These are phyloP conservation scores for Carex littledalei DNA, from an alignment of 176 grass and related monocot species.

Conservation along the genomic window DNA sequence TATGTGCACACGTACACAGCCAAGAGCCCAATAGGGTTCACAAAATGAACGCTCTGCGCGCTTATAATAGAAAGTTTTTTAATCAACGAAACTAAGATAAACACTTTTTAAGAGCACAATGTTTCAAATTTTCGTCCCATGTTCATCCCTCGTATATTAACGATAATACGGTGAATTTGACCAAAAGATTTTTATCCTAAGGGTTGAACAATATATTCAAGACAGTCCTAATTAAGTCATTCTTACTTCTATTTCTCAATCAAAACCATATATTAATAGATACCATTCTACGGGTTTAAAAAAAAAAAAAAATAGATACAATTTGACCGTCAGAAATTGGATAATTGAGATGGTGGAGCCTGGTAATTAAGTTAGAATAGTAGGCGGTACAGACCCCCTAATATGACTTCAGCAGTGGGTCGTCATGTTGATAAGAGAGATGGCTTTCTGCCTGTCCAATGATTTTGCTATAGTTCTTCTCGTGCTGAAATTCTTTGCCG, in stretches of 20 bases:
- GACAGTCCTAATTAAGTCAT: not conserved
- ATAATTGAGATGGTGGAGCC: not conserved
- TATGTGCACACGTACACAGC: not conserved
- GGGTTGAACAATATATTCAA: not conserved
- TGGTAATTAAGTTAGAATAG: not conserved
- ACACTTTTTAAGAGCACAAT: not conserved
- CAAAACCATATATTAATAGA: not conserved
- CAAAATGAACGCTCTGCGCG: not conserved
- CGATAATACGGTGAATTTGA: not conserved
- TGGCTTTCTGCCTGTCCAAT: too few species aligned
- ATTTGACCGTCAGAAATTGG: not conserved
- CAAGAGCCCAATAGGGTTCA: not conserved
- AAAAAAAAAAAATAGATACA: not conserved
- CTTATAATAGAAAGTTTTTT: too few species aligned
- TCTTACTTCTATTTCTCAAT: not conserved
- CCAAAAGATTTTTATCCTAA: not conserved
- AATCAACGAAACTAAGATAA: too few species aligned
- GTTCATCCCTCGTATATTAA: not conserved
- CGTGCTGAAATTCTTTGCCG: too few species aligned
- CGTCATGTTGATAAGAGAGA: not conserved
- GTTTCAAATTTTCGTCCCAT: not conserved
- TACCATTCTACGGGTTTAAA: too few species aligned
- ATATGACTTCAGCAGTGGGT: not conserved
- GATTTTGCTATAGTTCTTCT: too few species aligned
- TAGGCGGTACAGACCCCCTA: too few species aligned